Base-by-base conservation (phyloP, 768 basidiomycete genomes). In the Pleurotus giganteus region DNA sequence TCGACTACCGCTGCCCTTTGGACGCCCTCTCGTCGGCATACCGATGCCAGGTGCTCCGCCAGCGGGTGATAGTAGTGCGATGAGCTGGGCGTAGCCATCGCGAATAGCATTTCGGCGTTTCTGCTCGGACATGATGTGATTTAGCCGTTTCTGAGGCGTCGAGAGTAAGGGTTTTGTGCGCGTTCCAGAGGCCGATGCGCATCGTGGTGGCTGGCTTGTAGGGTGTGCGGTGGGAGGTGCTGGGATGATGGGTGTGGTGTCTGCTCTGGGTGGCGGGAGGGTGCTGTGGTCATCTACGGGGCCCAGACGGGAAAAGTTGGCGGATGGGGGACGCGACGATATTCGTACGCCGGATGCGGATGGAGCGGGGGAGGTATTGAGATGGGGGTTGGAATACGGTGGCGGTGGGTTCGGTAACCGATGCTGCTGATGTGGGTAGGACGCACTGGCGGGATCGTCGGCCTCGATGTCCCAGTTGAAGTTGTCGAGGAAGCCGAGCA, bases 101-200 rank as follows among this genome's bases (percentile, higher is more conserved):
- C 91, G 85, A 61, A 96, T 96, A 47, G 90, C 89, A 63, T 95
- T 95, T 8, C 94, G 84, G 6, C 94, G 89, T 64, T 91, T 91
- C 71, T 96, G 93, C 67, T 96, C 94, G 5, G 91, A 93, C 82
- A 92, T 86, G 76, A 96, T 94, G 74, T 96, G 92, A 66, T 94
- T 94, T 13, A 91, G 81, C 11, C 92, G 82, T 64, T 94, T 93
- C 70, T 95, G 91, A 0, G 91, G 91, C 3, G 84, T 85, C 4
- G 91, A 88, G 23, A 94, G 77, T 17, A 91, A 79, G 0, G 85
- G 77, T 60, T 89, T 91, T 19, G 77, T 50, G 56, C 78, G 75
- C 42, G 74, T 61, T 36, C 19, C 13, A n/a, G 49, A 32, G 5
- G 49, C 29, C 9, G 49, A 50, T 23, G 49, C n/a, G 36, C 31